phyloP scores from a whole-genome alignment of 176 grass and related monocot genomes.

The Lolium multiflorum region DNA sequence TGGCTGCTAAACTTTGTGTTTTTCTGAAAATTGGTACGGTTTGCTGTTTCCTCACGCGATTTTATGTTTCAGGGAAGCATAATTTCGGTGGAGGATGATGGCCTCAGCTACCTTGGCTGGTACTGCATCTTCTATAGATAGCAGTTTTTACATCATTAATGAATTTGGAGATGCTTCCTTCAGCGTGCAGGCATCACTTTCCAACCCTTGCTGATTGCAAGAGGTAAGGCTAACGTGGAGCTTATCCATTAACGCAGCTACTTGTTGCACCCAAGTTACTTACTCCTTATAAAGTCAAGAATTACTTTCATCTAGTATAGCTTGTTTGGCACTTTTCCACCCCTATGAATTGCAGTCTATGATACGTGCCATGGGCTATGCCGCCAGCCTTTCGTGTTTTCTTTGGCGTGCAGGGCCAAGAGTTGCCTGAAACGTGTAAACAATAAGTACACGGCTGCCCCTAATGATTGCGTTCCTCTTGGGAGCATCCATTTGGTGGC shows the following conservation, averaged over 20 bases:
- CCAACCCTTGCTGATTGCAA: not conserved
- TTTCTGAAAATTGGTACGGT: not conserved
- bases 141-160: not conserved
- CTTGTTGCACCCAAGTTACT: not conserved
- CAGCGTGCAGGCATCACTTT: conserved; percentile 21
- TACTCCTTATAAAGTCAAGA: not conserved
- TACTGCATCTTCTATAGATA: not conserved
- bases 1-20: not conserved
- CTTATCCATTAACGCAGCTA: conserved; percentile 14
- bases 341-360: not conserved
- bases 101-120: not conserved
- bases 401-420: conserved; percentile 34
- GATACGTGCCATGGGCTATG: conserved; percentile 10
- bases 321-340: conserved; percentile 6
- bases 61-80: conserved; percentile 8
- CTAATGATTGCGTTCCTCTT: conserved; percentile 24
- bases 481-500: conserved; percentile 25
- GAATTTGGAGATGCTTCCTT: not conserved
- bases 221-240: conserved; percentile 22
- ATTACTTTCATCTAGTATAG: not conserved
- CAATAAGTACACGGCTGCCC: conserved; percentile 6
- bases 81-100: not conserved
- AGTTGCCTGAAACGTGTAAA: conserved; percentile 9
- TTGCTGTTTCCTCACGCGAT: not conserved
- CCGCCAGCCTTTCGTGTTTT: conserved; percentile 18